Evolutionary conservation across 2,329 filamentous ascomycete species (phyloP), one percentile per base, ranked within the genome.

Genomic region (Aplosporella prunicola): DNA sequence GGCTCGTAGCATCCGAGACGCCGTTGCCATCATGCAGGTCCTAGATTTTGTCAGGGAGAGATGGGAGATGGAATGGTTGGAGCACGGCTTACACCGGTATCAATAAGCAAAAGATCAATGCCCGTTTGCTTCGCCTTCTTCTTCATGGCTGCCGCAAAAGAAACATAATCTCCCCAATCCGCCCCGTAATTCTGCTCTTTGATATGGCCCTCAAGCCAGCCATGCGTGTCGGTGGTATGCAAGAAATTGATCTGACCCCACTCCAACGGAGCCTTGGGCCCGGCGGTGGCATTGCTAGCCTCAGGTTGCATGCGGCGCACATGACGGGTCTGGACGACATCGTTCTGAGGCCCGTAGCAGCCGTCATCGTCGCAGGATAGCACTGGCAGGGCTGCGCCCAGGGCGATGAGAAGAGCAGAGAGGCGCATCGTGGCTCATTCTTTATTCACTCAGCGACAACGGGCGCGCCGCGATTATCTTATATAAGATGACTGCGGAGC

Each of bases 231-330:
- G 3, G 72, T 76, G 2, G 73, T 78, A 46, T 78, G 75, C 16
- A 79, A 64, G 59, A 94, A 74, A 47, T 79, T 79, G 47, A 79
- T 55, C 51, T 79, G 71, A 2, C 75, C 75, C 76, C 75, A 79
- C 62, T 74, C 70, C 6, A 78, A 58, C 14, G 56, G 61, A 11
- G 45, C 54, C 26, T 49, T 55, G 3, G 62, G 62, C 9, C 46
- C 44, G 4, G 53, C 51, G 2, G 57, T 57, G 1, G 63, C 55
- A 34, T 60, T 61, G 37, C 56, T 55, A 10, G 63, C 59, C 39
- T 64, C 63, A 6, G 63, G 63, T 43, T 67, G 63, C 61, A 64
- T 64, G 5, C 63, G 60, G 14, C 56, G 53, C 11, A 64, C 56
- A 40, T 60, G 53, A 9, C 63, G 53, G 3, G 61, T 63, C 25